Percentiles rank a stretch among this genome's conserved stretches.
Conservation (phyloP, 1,284 basidiomycete genomes). For the Ganoderma sinense region DNA sequence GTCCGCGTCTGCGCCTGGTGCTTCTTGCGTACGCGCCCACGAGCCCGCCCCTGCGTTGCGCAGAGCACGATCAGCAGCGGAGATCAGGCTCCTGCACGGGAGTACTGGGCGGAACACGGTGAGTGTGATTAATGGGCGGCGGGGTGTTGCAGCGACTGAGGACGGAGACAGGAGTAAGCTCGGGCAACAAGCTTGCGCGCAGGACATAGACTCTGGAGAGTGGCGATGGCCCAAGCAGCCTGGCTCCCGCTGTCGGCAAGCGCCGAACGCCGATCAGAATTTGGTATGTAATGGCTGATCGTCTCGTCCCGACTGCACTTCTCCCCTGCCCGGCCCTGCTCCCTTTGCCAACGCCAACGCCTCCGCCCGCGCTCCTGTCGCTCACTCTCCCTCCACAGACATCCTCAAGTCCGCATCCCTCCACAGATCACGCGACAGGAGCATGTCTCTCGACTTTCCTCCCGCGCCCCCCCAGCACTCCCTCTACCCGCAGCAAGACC, state of each 20-base stretch:
- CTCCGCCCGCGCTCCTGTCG: conserved; percentile 15
- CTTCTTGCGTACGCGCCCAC: conserved; percentile 16
- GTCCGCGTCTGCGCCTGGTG: conserved; percentile 7
- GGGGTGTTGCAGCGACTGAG: conserved; percentile 10
- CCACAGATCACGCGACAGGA: conserved; percentile 44
- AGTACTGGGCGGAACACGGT: conserved; percentile 15
- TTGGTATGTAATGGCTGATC: conserved; percentile 43
- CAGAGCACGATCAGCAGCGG: conserved; percentile 9
- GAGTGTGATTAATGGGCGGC: conserved; percentile 26
- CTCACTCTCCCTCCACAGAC: conserved; percentile 30
- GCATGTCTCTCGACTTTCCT: conserved; percentile 67
- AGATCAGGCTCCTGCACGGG: conserved; percentile 12
- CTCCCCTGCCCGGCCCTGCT: conserved; percentile 12
- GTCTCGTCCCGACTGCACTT: conserved; percentile 23
- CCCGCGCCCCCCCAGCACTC: conserved; percentile 48
- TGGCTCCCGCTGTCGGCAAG: conserved; percentile 45
- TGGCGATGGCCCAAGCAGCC: conserved; percentile 44
- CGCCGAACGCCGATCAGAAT: conserved; percentile 62
- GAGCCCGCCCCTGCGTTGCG: conserved; percentile 10
- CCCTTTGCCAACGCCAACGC: conserved; percentile 20
- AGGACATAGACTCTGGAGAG: background rate
- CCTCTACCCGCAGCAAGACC: conserved; percentile 57
- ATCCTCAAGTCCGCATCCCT: conserved; percentile 55
- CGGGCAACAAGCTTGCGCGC: conserved; percentile 14
- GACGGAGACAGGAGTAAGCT: conserved; percentile 24